These are phyloP conservation scores for Penicillium robsamsonii DNA, from an alignment of 495 filamentous ascomycete genomes.

Conservation along the genomic window DNA sequence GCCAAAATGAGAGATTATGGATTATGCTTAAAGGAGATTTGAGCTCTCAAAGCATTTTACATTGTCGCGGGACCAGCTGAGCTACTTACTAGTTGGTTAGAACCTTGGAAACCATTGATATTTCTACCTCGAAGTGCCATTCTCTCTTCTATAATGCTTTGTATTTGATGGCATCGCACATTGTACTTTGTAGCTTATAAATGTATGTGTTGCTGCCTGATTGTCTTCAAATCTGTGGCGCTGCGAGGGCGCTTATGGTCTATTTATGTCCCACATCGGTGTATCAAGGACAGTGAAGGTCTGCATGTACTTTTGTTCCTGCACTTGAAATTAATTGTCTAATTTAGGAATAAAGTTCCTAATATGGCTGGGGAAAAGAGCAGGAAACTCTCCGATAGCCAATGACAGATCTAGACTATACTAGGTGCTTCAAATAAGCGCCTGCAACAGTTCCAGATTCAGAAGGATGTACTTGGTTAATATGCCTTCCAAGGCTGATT, in stretches of 20 bases:
- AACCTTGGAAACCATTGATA: neutral
- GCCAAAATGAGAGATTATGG: neutral
- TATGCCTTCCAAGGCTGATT: neutral
- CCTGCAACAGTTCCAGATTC: neutral
- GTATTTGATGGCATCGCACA: neutral
- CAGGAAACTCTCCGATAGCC: constrained; percentile 2
- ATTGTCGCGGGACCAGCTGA: neutral
- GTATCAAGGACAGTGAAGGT: constrained; percentile 13
- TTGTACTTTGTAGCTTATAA: neutral
- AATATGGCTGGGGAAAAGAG: neutral
- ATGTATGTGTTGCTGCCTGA: neutral
- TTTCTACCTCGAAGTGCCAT: neutral
- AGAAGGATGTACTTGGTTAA: neutral
- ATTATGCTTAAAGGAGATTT: neutral
- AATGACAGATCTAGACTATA: constrained; percentile 1
- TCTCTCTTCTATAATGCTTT: neutral
- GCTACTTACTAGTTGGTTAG: neutral
- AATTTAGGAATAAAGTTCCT: neutral
- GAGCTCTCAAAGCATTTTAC: neutral
- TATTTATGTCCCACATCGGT: constrained; percentile 24
- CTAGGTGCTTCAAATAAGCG: constrained; percentile 1
- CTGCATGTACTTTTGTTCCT: neutral
- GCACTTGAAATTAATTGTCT: neutral
- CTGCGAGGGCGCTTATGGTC: constrained; percentile 21
- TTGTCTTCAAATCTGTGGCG: constrained; percentile 12